Conservation (phyloP, 306 rosid genomes). For the Alnus glutinosa region DNA sequence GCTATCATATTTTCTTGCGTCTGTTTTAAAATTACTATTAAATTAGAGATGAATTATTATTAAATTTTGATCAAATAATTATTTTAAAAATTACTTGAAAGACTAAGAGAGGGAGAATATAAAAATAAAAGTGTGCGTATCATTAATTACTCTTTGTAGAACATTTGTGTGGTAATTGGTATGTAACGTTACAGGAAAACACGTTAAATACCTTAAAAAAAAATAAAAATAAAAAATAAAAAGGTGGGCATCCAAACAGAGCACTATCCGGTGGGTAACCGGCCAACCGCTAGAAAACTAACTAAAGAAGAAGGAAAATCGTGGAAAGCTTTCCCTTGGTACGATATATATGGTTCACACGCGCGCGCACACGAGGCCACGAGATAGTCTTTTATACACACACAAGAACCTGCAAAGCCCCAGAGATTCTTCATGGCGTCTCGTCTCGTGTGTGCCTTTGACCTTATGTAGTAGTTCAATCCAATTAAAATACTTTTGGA, state of each 20-base stretch:
- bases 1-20: no score
- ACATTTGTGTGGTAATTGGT: no score
- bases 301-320: neutral
- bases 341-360: neutral
- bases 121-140: no score
- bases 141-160: no score
- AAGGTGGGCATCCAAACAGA: neutral
- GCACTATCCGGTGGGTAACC: neutral
- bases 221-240: neutral
- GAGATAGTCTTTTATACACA: neutral
- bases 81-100: no score
- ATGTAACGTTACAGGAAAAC: neutral
- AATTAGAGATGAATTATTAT: no score
- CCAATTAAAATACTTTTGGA: neutral
- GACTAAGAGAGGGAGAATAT: no score
- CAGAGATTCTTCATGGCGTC: neutral
- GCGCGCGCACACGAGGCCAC: neutral
- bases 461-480: neutral
- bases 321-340: neutral
- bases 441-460: neutral
- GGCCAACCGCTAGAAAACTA: neutral
- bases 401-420: neutral
- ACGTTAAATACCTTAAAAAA: neutral
- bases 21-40: no score
- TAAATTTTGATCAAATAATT: no score